Base-by-base conservation (phyloP, 345 rosid genomes). In the Boechera stricta region DNA sequence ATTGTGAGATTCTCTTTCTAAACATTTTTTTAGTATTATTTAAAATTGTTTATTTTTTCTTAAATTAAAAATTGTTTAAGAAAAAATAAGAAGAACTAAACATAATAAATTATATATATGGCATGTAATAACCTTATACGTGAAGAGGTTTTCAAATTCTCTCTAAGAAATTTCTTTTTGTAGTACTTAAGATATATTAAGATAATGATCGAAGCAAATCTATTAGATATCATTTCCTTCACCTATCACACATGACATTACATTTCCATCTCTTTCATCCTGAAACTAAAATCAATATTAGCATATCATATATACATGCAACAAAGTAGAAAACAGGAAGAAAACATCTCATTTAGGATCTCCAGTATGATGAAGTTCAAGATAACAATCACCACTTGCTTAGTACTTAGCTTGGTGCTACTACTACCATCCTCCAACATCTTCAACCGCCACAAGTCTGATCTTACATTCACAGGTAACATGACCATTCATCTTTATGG, bases 351-450 rank as follows among this genome's bases (percentile, higher is more conserved):
- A 29, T 10, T 49, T 39, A 39, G 59, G 45, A 62, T 56, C 72
- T 75, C 72, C 59, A 8, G 53, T 26, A 73, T 33, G 73, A 66
- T 60, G 69, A 72, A 67, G 58, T 63, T 72, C 10, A 67, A 64
- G 13, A 33, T 42, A 53, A 32, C 64, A 73, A 11, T 73, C 28
- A 33, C 70, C 68, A 73, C 58, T 21, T 78, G 47, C 73, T 67
- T 78, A 61, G 11, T 73, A 67, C 39, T 78, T 45, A 52, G 36
- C 59, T 59, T 62, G 16, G 48, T 73, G 55, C 65, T 78, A 39
- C 31, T 76, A 4, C 53, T 67, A 64, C 49, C 78, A 49, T 24
- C 53, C 39, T 60, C 62, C 63, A 67, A 21, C 74, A 60, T 73
- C 58, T 29, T 52, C 62, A 35, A 45, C 41, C 47, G n/a, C 39